phyloP scores from a whole-genome alignment of 768 basidiomycete genomes.

The Calocera cornea region DNA sequence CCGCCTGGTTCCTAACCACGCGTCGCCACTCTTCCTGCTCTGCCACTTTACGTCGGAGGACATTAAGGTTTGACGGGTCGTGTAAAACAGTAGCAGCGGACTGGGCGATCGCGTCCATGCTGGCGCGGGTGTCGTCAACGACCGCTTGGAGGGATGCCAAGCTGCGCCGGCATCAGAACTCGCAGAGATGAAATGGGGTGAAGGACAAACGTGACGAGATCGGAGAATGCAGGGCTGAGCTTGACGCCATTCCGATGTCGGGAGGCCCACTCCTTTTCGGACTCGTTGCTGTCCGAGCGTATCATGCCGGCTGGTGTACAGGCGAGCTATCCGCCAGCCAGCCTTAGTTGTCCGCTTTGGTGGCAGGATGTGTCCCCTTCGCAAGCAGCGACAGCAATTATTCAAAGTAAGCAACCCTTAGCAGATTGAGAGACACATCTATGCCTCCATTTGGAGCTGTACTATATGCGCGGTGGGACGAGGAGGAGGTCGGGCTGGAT shows the following conservation, averaged over 20 bases:
- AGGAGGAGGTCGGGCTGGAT: too few species aligned
- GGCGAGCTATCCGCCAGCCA: too few species aligned
- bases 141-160: not conserved
- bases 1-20: constrained; percentile 1
- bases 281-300: too few species aligned
- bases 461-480: too few species aligned
- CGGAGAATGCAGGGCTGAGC: not conserved
- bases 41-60: not conserved
- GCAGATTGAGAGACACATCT: too few species aligned
- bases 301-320: too few species aligned
- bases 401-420: too few species aligned
- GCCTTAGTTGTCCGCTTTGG: too few species aligned
- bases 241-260: not conserved
- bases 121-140: not conserved
- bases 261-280: too few species aligned
- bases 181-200: not conserved
- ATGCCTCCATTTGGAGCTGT: too few species aligned
- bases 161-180: not conserved
- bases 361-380: too few species aligned
- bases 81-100: not conserved
- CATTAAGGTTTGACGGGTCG: not conserved
- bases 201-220: not conserved
- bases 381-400: too few species aligned
- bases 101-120: not conserved
- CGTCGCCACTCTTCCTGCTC: not conserved